Evolutionary conservation across 441 rosid species (phyloP), one percentile per base, ranked within the genome.

Genomic region (Daphne laureola): DNA sequence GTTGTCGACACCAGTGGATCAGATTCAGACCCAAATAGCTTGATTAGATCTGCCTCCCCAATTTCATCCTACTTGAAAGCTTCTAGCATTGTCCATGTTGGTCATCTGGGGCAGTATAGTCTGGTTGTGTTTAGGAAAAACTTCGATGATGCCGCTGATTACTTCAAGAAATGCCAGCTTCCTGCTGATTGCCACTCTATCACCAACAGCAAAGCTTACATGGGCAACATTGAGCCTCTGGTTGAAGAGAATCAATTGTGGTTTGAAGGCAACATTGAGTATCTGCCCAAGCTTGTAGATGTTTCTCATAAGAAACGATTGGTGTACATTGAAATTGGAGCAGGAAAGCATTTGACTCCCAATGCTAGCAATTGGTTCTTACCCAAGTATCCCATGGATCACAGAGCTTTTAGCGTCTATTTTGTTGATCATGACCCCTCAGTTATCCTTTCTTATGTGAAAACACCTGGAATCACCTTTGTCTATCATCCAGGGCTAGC

Each of bases 371-470:
- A 56, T 50, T 82, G 85, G 87, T 79, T 83, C 76, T 67, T 75
- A 53, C 89, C 89, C 0, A 73, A 78, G 1, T 88, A 85, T 44
- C 94, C 94, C 0, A 59, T 83, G 42, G 73, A 81, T 55, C 67
- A 51, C 54, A 78, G 64, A 52, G 76, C 71, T 25, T 85, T 88
- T 54, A 79, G 73, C 58, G 69, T 77, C 15, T 85, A 85, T 18
- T 73, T 88, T 31, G 96, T 88, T 8, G 89, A 88, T 53, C 94
- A 88, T 56, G 85, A 88, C 65, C 68, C 94, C 12, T 83, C 94
- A 4, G 82, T 81, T 8, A 68, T 85, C 61, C 78, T 81, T 14
- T 81, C 87, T 15, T 78, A 75, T 55, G 83, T 85, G 26, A 81
- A 79, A 68, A 77, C 70, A 36, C 86, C 96, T 2, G 89, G 96